Evolutionary conservation across 768 basidiomycete genomes (phyloP).

Genomic region (Agaricus sinodeliciosus): DNA sequence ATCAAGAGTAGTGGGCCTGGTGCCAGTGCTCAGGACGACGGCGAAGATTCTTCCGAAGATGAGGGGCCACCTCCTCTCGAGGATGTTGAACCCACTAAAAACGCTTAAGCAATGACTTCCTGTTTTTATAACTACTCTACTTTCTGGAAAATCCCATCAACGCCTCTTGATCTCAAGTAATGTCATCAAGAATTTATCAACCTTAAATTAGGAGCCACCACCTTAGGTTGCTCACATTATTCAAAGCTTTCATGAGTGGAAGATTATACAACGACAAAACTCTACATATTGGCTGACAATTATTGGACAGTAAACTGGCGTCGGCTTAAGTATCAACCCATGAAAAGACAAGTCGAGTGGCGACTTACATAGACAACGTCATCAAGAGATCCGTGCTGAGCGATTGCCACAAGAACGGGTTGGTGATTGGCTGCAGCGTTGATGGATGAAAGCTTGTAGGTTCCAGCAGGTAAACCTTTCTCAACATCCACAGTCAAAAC

Average conservation of each 20-base stretch:
- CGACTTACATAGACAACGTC: conserved; percentile 49
- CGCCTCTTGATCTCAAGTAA: too few relatives aligned
- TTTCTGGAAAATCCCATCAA: too few relatives aligned
- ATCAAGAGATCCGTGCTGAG: conserved; percentile 53
- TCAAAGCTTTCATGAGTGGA: too few relatives aligned
- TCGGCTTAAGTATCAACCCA: neutral
- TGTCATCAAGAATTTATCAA: too few relatives aligned
- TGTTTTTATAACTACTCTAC: neutral
- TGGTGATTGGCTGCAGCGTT: conserved; percentile 55
- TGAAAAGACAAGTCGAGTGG: neutral
- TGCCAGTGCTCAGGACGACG: conserved; percentile 24
- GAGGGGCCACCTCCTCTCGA: conserved; percentile 81
- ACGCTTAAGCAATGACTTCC: conserved; percentile 10
- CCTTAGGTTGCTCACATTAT: too few relatives aligned
- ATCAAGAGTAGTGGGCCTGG: conserved; percentile 29
- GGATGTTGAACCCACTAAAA: conserved; percentile 45
- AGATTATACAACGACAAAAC: neutral
- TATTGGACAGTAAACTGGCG: conserved; percentile 22
- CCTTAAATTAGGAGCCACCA: too few relatives aligned
- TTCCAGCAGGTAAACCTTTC: conserved; percentile 51
- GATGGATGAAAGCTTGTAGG: conserved; percentile 56
- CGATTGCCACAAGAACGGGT: conserved; percentile 52
- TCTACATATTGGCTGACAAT: neutral
- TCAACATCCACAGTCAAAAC: conserved; percentile 43
- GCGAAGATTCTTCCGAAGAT: conserved; percentile 47